Evolutionary conservation across 1,139 yeast genomes (phyloP).

Genomic region (Blastobotrys apis): DNA sequence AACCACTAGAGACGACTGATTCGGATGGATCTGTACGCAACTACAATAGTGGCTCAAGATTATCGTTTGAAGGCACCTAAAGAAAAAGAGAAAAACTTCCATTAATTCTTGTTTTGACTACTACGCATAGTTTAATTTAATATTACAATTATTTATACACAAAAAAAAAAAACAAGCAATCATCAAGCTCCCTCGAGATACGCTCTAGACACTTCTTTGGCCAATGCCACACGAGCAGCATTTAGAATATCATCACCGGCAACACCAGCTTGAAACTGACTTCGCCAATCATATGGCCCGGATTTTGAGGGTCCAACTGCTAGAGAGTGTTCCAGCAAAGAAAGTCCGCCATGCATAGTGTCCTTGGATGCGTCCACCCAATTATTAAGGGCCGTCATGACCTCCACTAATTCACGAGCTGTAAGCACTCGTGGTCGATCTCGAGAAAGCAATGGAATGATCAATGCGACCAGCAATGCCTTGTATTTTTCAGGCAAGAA

Average conservation of each 20-base stretch:
- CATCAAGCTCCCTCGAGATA: conserved; percentile 23
- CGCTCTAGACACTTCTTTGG: conserved; percentile 26
- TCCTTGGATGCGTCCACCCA: conserved; percentile 36
- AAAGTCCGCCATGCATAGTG: conserved; percentile 15
- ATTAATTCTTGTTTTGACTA: neutral
- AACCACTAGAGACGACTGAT: conserved; percentile 2
- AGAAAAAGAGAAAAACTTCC: neutral
- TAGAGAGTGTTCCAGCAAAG: conserved; percentile 17
- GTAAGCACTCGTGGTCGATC: conserved; percentile 22
- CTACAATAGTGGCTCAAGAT: conserved; percentile 2
- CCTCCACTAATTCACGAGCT: conserved; percentile 42
- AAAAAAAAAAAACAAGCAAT: neutral
- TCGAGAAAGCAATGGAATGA: conserved; percentile 22
- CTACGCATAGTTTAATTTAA: no score
- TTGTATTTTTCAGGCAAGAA: conserved; percentile 58
- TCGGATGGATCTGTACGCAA: no score
- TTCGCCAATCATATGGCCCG: conserved; percentile 14
- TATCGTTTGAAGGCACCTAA: conserved; percentile 14
- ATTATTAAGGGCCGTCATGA: conserved; percentile 47
- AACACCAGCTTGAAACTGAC: conserved; percentile 11
- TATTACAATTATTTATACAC: neutral
- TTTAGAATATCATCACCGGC: conserved; percentile 14
- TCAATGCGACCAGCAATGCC: conserved; percentile 38
- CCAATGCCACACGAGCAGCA: conserved; percentile 21
- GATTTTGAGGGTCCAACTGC: conserved; percentile 8